A percentile compares a stretch with the other conserved stretches of the same genome.
These are phyloP conservation scores for Ophiocordyceps camponoti-leonardi DNA, from an alignment of 2,329 filamentous ascomycete genomes.

Conservation along the genomic window DNA sequence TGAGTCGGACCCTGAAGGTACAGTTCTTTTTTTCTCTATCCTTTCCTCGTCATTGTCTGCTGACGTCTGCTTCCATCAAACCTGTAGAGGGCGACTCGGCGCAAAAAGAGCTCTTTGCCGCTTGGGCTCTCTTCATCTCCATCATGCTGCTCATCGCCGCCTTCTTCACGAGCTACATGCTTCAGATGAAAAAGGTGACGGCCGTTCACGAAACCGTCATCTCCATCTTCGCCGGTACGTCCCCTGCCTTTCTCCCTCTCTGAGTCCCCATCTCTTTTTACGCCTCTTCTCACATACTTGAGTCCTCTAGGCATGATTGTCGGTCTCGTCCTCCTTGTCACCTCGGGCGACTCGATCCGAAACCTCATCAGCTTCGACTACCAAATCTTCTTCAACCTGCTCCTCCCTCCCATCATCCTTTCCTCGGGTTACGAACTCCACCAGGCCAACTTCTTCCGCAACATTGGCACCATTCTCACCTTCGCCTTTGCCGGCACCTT, in stretches of 20 bases:
- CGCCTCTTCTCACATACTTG: not conserved
- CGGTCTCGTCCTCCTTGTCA: constrained; percentile 71
- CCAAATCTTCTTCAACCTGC: constrained; percentile 97
- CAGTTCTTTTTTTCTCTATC: not conserved
- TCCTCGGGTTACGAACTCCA: constrained; percentile 95
- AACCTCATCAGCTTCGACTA: constrained; percentile 93
- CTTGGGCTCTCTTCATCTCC: constrained; percentile 94
- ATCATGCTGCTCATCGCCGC: constrained; percentile 87
- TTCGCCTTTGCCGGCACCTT: constrained; percentile 97
- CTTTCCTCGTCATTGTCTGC: constrained; percentile 1
- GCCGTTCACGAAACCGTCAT: constrained; percentile 96
- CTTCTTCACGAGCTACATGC: constrained; percentile 90
- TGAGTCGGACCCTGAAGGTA: constrained; percentile 18
- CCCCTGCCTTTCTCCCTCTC: constrained; percentile 43
- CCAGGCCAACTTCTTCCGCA: constrained; percentile 97
- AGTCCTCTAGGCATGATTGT: constrained; percentile 67
- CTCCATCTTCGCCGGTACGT: constrained; percentile 80
- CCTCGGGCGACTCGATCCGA: constrained; percentile 66
- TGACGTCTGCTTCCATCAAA: constrained; percentile 1
- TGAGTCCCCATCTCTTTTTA: constrained; percentile 72
- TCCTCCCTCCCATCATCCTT: constrained; percentile 95
- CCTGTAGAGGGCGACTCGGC: constrained; percentile 57
- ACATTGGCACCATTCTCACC: constrained; percentile 91
- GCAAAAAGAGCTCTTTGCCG: constrained; percentile 86
- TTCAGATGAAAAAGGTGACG: constrained; percentile 93